phyloP scores from a whole-genome alignment of 2,329 filamentous ascomycete genomes.

The Hypoxylon sp. region DNA sequence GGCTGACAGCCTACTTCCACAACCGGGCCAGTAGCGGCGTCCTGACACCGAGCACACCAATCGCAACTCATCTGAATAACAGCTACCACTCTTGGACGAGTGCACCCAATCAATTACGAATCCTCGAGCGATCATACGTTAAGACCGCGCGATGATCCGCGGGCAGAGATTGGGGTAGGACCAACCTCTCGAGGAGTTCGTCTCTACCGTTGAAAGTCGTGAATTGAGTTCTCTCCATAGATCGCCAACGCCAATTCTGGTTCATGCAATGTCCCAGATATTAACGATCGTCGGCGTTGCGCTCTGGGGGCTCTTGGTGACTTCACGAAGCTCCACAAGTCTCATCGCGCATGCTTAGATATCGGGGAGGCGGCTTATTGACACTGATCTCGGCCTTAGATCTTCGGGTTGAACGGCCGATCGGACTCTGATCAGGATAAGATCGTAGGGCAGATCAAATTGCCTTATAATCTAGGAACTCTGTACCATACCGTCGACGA shows the following conservation, averaged over 20 bases:
- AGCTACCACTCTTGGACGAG: neutral
- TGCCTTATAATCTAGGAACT: slow-evolving; percentile 9
- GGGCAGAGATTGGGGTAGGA: slow-evolving; percentile 5
- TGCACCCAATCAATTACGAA: slow-evolving; percentile 4
- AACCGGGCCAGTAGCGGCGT: neutral
- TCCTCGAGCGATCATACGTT: neutral
- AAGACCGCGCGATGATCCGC: slow-evolving; percentile 14
- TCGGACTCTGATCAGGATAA: slow-evolving; percentile 25
- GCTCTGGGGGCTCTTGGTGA: slow-evolving; percentile 14
- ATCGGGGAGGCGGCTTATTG: slow-evolving; percentile 13
- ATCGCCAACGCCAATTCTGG: slow-evolving; percentile 7
- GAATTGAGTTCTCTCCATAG: slow-evolving; percentile 1
- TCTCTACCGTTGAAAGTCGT: slow-evolving; percentile 11
- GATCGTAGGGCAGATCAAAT: slow-evolving; percentile 13
- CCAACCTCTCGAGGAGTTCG: slow-evolving; percentile 5
- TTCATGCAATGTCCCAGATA: slow-evolving; percentile 19
- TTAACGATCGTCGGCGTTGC: slow-evolving; percentile 13
- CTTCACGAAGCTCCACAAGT: slow-evolving; percentile 23
- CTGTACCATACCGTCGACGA: slow-evolving; percentile 4
- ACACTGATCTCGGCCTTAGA: slow-evolving; percentile 32
- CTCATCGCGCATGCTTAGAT: slow-evolving; percentile 23
- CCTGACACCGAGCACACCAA: neutral
- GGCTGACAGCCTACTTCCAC: slow-evolving; percentile 19
- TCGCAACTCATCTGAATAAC: slow-evolving; percentile 3
- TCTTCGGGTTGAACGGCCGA: slow-evolving; percentile 37